Evolutionary conservation across 176 grass and related monocot species (phyloP).

Genomic region (Tuctoria greenei): DNA sequence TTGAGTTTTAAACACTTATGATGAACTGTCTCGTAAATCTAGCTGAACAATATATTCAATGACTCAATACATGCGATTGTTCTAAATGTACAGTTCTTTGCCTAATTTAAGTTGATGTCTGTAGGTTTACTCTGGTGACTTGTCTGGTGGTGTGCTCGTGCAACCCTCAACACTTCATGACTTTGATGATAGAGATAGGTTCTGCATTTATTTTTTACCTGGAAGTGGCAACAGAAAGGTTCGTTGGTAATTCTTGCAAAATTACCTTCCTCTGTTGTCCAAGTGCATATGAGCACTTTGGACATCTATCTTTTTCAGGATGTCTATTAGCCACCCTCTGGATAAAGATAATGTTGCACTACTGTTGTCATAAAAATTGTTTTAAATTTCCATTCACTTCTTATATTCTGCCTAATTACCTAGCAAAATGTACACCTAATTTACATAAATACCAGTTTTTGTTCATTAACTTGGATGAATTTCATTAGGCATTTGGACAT

Average conservation of each 20-base stretch:
- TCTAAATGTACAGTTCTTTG: conserved; percentile 4
- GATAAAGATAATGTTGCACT: conserved; percentile 9
- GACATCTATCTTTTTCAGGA: not conserved
- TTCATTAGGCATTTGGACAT: conserved; percentile 8
- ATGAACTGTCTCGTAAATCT: conserved; percentile 12
- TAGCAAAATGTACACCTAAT: not conserved
- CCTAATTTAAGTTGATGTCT: conserved; percentile 34
- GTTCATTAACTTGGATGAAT: not conserved
- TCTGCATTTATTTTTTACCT: conserved; percentile 87
- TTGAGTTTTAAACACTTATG: not conserved
- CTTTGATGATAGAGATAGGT: conserved; percentile 77
- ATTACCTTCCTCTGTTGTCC: conserved; percentile 23
- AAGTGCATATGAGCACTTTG: conserved; percentile 14
- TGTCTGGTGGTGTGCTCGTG: conserved; percentile 72
- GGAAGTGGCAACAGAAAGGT: conserved; percentile 86
- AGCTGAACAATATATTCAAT: not conserved
- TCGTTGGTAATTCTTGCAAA: conserved; percentile 18
- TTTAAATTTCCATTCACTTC: not conserved
- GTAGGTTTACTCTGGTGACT: conserved; percentile 70
- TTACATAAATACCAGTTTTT: not conserved
- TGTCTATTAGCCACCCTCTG: not conserved
- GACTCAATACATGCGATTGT: conserved; percentile 7
- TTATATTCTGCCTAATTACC: not conserved
- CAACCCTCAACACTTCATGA: conserved; percentile 69
- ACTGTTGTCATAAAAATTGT: not conserved